A percentile compares a stretch with the other conserved stretches of the same genome.
Evolutionary conservation across 495 filamentous ascomycete species (phyloP).

Genomic region (Hamigera avellanea): DNA sequence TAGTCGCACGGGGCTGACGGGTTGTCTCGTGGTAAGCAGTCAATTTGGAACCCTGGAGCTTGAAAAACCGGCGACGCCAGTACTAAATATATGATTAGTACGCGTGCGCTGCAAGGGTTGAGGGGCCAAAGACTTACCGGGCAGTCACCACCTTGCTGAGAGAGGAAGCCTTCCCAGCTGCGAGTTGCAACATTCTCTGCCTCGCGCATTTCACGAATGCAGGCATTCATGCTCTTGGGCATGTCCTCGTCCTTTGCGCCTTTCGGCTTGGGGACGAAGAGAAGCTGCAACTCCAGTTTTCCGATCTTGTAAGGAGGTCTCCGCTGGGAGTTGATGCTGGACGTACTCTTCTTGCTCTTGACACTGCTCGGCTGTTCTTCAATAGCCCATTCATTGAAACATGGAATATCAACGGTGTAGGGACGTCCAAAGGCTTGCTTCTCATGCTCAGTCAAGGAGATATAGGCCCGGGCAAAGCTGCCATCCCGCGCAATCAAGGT

Average conservation of each 20-base stretch:
- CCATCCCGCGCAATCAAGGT: constrained; percentile 81
- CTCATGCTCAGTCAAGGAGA: constrained; percentile 88
- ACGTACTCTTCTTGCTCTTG: constrained; percentile 74
- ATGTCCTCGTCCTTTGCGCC: constrained; percentile 87
- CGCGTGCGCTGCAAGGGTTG: constrained; percentile 2
- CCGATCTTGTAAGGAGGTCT: constrained; percentile 89
- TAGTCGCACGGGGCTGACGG: constrained; percentile 88
- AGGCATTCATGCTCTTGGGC: constrained; percentile 96
- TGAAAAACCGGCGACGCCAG: constrained; percentile 97
- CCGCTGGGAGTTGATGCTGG: constrained; percentile 45
- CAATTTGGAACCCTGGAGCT: constrained; percentile 78
- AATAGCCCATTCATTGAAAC: constrained; percentile 96
- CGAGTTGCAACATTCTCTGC: constrained; percentile 63
- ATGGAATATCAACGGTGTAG: constrained; percentile 75
- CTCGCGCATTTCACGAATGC: constrained; percentile 82
- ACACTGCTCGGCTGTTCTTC: constrained; percentile 73
- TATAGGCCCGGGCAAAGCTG: constrained; percentile 85
- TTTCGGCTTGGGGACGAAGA: constrained; percentile 89
- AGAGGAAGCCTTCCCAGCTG: constrained; percentile 78
- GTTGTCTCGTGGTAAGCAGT: constrained; percentile 95
- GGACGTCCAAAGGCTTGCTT: constrained; percentile 72
- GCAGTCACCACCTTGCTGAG: constrained; percentile 95
- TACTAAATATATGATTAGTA: constrained; percentile 45
- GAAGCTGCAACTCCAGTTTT: constrained; percentile 81
- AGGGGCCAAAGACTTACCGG: constrained; percentile 53